These are phyloP conservation scores for Globisporangium spiculum DNA, from an alignment of 352 stramenopile species.

Conservation along the genomic window DNA sequence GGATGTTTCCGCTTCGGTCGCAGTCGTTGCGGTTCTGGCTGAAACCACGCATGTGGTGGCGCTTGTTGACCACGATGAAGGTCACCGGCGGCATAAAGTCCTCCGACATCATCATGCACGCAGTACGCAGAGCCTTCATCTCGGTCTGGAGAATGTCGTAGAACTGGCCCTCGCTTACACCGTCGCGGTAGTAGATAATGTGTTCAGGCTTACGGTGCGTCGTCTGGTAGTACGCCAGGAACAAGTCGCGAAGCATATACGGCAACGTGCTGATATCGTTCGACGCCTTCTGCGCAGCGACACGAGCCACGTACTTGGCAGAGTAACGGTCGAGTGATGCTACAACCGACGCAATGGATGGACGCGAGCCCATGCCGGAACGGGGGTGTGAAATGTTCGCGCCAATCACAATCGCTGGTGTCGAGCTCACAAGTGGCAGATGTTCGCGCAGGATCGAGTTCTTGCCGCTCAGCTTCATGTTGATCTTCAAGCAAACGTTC, in stretches of 20 bases:
- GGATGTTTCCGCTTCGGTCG: background rate
- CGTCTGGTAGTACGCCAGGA: background rate
- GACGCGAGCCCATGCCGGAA: background rate
- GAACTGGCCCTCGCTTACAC: background rate
- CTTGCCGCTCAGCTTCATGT: background rate
- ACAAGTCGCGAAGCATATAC: background rate
- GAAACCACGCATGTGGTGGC: background rate
- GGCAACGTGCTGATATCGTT: conserved; percentile 1
- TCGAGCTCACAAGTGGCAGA: background rate
- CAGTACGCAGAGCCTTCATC: conserved; percentile 1
- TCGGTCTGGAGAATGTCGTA: background rate
- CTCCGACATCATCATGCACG: background rate
- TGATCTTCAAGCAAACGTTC: background rate
- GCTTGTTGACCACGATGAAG: background rate
- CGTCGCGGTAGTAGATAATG: background rate
- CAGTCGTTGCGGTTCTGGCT: background rate
- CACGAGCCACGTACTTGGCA: background rate
- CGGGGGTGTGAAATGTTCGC: background rate
- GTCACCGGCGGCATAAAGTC: conserved; percentile 1
- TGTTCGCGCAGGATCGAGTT: background rate
- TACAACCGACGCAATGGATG: background rate
- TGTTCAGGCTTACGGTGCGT: background rate
- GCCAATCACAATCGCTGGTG: background rate
- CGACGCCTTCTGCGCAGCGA: background rate
- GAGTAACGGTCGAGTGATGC: background rate